Conservation (phyloP, 2,329 filamentous ascomycete genomes). For the Dothideomycetes sp. region DNA sequence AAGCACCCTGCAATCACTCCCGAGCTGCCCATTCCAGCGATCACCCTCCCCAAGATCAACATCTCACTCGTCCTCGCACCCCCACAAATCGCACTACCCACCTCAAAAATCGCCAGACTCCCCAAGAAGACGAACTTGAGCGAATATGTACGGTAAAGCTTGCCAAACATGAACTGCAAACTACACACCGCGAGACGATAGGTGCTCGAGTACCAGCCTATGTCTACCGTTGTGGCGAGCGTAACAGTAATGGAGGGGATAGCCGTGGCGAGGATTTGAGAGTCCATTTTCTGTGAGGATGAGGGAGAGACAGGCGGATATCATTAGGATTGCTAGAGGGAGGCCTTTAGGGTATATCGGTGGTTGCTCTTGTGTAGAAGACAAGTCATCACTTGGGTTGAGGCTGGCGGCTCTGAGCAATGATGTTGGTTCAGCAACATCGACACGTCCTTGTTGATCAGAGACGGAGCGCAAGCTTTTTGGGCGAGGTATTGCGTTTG, state of each 20-base stretch:
- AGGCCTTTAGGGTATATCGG: background rate
- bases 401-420: no score
- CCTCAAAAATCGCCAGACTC: constrained; percentile 11
- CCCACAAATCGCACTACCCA: constrained; percentile 21
- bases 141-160: constrained; percentile 23
- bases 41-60: constrained; percentile 14
- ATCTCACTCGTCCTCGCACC: constrained; percentile 11
- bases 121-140: constrained; percentile 17
- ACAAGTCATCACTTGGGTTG: no score
- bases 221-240: background rate
- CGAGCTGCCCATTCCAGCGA: constrained; percentile 18
- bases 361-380: no score
- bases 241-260: background rate
- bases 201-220: constrained; percentile 16
- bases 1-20: constrained; percentile 14
- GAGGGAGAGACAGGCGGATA: background rate
- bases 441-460: no score
- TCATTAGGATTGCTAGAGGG: background rate
- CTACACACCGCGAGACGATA: constrained; percentile 13
- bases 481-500: no score
- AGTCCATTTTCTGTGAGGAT: background rate
- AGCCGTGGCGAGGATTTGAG: background rate
- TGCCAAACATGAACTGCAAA: constrained; percentile 17
- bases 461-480: no score
- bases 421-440: no score